Evolutionary conservation across 352 stramenopile genomes (phyloP).

Genomic region (Phytophthora litchii): DNA sequence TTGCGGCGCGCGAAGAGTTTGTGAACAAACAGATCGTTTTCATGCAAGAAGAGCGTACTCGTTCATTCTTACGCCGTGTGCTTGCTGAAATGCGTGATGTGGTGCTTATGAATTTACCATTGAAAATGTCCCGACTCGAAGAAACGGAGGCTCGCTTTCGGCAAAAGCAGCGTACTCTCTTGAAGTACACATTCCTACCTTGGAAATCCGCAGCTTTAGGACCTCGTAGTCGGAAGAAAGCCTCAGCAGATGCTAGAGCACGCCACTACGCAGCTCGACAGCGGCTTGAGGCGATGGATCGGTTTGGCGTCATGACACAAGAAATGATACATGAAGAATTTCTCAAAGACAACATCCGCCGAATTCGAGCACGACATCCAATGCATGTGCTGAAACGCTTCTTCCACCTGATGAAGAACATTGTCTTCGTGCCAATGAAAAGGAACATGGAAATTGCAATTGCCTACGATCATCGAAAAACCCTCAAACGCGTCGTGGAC

Average conservation of each 20-base stretch:
- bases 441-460: slow-evolving; percentile 41
- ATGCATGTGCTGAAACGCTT: slow-evolving; percentile 48
- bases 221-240: slow-evolving; percentile 62
- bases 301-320: slow-evolving; percentile 72
- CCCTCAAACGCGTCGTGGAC: slow-evolving; percentile 33
- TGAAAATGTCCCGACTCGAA: slow-evolving; percentile 54
- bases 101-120: slow-evolving; percentile 68
- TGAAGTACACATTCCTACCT: slow-evolving; percentile 43
- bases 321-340: slow-evolving; percentile 86
- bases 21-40: slow-evolving; percentile 53
- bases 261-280: slow-evolving; percentile 56
- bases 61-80: slow-evolving; percentile 47
- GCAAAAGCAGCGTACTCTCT: slow-evolving; percentile 44
- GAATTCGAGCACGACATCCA: slow-evolving; percentile 46
- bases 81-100: slow-evolving; percentile 73
- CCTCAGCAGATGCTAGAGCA: slow-evolving; percentile 43
- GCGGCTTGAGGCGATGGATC: slow-evolving; percentile 58
- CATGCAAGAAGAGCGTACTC: slow-evolving; percentile 48
- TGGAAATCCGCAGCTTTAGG: slow-evolving; percentile 68
- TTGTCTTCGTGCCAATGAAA: slow-evolving; percentile 54
- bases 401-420: slow-evolving; percentile 51
- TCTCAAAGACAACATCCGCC: slow-evolving; percentile 76
- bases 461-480: slow-evolving; percentile 40
- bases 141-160: slow-evolving; percentile 62
- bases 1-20: slow-evolving; percentile 69